Base-by-base conservation (phyloP, 495 filamentous ascomycete species). In the Tuber umbilicatum region DNA sequence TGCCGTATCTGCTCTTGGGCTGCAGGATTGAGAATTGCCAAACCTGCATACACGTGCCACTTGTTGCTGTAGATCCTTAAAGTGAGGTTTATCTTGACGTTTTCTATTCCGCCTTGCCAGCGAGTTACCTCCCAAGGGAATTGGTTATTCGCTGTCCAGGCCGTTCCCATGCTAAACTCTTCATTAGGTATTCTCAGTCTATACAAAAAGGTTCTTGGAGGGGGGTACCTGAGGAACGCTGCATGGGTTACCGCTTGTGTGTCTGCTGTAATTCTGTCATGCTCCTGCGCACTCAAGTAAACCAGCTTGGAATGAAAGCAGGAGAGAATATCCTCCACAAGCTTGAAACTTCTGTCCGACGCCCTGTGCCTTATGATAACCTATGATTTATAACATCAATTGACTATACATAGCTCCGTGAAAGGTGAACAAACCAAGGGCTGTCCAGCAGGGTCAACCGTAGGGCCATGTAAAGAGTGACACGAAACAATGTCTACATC, bases 31-130 rank as follows among this genome's bases (percentile, higher is more conserved):
- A 99, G 87, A 83, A 99, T 99, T 9, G 96, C 95, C 10, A 99
- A 90, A 5, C 95, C 95, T 43, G 95, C 95, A 83, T 99, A 99
- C 73, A 99, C 95, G 84, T 99, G 95, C 95, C 95, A 99, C 84
- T 97, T 98, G 83, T 97, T 96, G 74, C 91, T 90, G 85, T 97
- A 99, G 83, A 99, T 99, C 79, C 95, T 93, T 75, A 99, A 84
- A 55, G 93, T 98, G 75, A 97, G 89, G 84, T 99, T 99, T 84
- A 97, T 97, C 85, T 99, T 99, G 82, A 98, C 93, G 84, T 99
- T 99, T 85, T 99, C 95, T 82, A 99, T 97, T 38, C 96, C 95
- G 71, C 95, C 94, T 5, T 97, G 88, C 85, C 97, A 99, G 74
- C 94, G 93, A 10, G 89, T 88, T 68, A 92, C 89, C 78, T 99